Conservation (phyloP, 73 alveolate genomes). For the Blepharisma japonicum region DNA sequence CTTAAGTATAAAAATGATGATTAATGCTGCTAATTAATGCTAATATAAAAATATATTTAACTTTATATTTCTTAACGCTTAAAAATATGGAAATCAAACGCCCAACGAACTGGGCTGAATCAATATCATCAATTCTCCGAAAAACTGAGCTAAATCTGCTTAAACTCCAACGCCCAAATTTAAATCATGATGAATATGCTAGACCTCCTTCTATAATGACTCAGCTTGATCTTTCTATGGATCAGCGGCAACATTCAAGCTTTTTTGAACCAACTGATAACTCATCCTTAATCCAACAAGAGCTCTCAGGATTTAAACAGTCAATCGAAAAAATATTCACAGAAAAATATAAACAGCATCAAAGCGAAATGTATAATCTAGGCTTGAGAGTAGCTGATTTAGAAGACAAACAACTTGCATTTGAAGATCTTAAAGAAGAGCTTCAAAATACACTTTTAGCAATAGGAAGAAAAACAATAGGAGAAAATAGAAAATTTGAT, state of each 20-base stretch:
- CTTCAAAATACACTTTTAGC: neutral
- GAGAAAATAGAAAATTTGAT: neutral
- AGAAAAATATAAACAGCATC: neutral
- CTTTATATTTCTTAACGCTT: too few species aligned
- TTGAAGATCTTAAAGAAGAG: conserved; percentile 11
- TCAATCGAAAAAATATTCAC: neutral
- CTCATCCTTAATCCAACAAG: conserved; percentile 1
- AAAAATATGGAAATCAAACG: too few species aligned
- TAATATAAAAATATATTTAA: too few species aligned
- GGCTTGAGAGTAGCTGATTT: neutral
- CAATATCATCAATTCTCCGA: conserved; percentile 23
- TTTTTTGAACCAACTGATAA: conserved; percentile 24
- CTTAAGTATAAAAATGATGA: too few species aligned
- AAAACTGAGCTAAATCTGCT: conserved; percentile 20
- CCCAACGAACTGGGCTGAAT: neutral
- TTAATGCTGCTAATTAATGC: too few species aligned
- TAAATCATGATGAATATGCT: neutral
- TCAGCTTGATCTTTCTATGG: neutral
- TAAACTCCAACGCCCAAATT: neutral
- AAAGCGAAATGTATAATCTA: neutral
- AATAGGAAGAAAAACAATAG: neutral
- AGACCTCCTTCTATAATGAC: neutral
- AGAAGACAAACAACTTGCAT: neutral
- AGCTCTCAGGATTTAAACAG: neutral
- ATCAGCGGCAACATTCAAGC: neutral